These are phyloP conservation scores for Phytophthora multivora DNA, from an alignment of 352 stramenopile species.

Conservation along the genomic window DNA sequence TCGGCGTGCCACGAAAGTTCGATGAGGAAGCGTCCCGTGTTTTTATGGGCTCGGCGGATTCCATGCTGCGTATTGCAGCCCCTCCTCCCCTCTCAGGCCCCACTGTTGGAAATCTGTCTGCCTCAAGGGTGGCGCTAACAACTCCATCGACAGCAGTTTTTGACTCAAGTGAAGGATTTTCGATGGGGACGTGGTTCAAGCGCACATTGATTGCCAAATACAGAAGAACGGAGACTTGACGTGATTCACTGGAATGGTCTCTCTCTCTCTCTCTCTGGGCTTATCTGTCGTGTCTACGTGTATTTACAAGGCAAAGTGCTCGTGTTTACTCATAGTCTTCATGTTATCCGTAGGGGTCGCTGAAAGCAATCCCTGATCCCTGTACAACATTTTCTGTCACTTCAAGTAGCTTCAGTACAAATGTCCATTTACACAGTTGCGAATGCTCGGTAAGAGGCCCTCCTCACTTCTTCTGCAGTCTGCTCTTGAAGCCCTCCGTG, in stretches of 20 bases:
- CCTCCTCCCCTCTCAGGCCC: background rate
- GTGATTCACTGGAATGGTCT: no score
- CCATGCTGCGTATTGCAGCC: constrained; percentile 7
- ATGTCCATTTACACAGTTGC: constrained; percentile 29
- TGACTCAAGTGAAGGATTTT: constrained; percentile 38
- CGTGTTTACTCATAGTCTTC: no score
- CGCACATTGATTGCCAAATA: constrained; percentile 15
- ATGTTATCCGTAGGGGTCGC: no score
- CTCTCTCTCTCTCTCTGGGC: no score
- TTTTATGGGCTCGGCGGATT: background rate
- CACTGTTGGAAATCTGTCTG: background rate
- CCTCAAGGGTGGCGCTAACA: background rate
- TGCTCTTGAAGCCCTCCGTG: constrained; percentile 42
- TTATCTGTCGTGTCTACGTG: background rate
- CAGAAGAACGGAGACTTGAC: constrained; percentile 4
- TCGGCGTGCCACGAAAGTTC: constrained; percentile 22
- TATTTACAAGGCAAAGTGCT: background rate
- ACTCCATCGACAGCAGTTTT: constrained; percentile 25
- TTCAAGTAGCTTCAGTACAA: constrained; percentile 12
- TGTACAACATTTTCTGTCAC: no score
- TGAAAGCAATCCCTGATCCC: no score
- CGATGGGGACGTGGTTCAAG: constrained; percentile 51
- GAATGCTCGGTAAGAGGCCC: background rate
- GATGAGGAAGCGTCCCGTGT: background rate
- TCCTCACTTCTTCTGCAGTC: constrained; percentile 31